Evolutionary conservation across 75 land plant genomes (phyloP).

Genomic region (Isoetes taiwanensis): DNA sequence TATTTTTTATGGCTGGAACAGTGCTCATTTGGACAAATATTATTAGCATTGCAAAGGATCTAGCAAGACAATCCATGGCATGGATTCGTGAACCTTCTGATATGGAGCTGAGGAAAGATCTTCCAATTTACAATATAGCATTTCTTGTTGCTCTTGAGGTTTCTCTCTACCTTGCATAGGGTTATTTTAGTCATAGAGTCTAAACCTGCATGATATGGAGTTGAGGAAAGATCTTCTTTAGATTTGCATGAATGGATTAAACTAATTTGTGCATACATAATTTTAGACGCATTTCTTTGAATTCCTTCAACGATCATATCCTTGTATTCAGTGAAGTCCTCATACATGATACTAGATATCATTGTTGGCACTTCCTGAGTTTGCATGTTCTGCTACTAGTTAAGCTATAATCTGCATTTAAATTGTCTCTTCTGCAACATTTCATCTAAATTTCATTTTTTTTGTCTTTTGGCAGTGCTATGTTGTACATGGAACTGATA

Average conservation of each 20-base stretch:
- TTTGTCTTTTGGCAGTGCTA: conserved; percentile 47
- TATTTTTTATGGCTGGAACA: too few relatives aligned
- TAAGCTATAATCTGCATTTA: too few relatives aligned
- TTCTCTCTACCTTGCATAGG: background rate
- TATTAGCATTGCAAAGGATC: conserved; percentile 32
- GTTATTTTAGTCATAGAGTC: background rate
- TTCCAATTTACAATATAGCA: conserved; percentile 57
- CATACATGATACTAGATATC: too few relatives aligned
- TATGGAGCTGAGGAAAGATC: conserved; percentile 15
- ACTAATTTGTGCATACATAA: too few relatives aligned
- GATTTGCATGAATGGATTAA: too few relatives aligned
- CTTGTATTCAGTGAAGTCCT: too few relatives aligned
- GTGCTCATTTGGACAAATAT: conserved; percentile 56
- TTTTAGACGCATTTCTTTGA: too few relatives aligned
- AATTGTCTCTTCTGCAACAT: background rate
- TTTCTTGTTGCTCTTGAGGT: conserved; percentile 83
- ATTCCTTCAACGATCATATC: too few relatives aligned
- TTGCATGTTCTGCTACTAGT: too few relatives aligned
- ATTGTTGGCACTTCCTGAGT: too few relatives aligned
- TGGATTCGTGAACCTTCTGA: conserved; percentile 15
- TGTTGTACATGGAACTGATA: conserved; percentile 50
- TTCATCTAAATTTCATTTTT: background rate
- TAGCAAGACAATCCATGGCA: conserved; percentile 36
- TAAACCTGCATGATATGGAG: background rate
- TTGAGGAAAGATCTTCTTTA: background rate